Evolutionary conservation across 2,329 filamentous ascomycete species (phyloP).

Genomic region (Coniochaeta prunicola): DNA sequence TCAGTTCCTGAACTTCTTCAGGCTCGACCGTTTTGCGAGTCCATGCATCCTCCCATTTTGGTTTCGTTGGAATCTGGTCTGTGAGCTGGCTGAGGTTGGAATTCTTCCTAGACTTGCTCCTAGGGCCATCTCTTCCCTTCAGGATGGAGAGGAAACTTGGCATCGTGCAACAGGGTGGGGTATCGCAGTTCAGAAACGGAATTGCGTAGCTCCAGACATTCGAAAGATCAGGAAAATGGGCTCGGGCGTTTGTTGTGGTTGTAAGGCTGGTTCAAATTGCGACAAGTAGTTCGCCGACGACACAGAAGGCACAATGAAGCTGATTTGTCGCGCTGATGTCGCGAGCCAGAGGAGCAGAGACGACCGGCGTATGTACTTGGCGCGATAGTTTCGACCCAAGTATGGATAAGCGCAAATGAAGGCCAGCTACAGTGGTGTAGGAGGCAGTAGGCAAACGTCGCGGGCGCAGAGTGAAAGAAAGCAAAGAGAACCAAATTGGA

Average conservation of each 20-base stretch:
- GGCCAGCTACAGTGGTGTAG: background rate
- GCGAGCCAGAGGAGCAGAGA: background rate
- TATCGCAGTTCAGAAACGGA: constrained; percentile 1
- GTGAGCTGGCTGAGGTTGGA: constrained; percentile 40
- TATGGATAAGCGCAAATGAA: background rate
- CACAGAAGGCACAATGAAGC: background rate
- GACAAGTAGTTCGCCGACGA: background rate
- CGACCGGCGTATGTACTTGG: background rate
- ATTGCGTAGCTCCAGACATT: constrained; percentile 4
- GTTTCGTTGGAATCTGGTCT: constrained; percentile 55
- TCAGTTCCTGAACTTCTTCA: constrained; percentile 83
- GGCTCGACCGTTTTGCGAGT: constrained; percentile 73
- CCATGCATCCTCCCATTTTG: constrained; percentile 84
- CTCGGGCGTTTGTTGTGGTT: background rate
- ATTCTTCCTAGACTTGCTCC: constrained; percentile 59
- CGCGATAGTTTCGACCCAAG: background rate
- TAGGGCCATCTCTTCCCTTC: constrained; percentile 67
- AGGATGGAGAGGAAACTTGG: constrained; percentile 55
- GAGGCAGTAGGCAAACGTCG: background rate
- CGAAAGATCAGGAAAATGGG: background rate
- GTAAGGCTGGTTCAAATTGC: background rate
- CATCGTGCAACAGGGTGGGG: constrained; percentile 31
- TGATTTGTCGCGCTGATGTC: background rate
- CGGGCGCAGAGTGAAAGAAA: background rate
- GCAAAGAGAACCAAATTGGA: background rate